phyloP scores from a whole-genome alignment of 2,329 filamentous ascomycete species.

The Arachnomyces sp. region DNA sequence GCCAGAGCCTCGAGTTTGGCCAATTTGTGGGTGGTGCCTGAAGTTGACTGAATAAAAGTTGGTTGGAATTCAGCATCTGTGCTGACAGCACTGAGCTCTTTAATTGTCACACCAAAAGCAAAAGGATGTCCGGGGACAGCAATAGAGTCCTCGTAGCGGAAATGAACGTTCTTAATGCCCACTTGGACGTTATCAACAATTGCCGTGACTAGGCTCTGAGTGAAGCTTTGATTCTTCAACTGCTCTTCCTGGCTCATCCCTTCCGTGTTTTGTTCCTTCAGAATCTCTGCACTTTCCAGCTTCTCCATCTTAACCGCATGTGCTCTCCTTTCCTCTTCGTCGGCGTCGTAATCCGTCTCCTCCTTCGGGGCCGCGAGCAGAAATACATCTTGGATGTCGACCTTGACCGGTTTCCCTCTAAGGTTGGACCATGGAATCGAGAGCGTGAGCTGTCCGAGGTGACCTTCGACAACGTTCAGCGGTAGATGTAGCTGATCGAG shows the following conservation, averaged over 20 bases:
- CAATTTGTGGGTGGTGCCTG: slow-evolving; percentile 80
- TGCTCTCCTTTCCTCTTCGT: slow-evolving; percentile 78
- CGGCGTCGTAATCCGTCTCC: slow-evolving; percentile 84
- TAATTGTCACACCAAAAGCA: slow-evolving; percentile 80
- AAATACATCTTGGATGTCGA: slow-evolving; percentile 95
- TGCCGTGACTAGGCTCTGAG: slow-evolving; percentile 85
- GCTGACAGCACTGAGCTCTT: slow-evolving; percentile 94
- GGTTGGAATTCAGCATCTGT: slow-evolving; percentile 93
- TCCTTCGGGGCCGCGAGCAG: slow-evolving; percentile 91
- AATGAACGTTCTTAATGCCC: slow-evolving; percentile 94
- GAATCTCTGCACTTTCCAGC: slow-evolving; percentile 86
- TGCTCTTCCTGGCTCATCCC: slow-evolving; percentile 92
- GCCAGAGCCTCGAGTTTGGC: slow-evolving; percentile 83
- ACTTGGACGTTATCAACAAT: slow-evolving; percentile 98
- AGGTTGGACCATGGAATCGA: slow-evolving; percentile 97
- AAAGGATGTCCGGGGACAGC: slow-evolving; percentile 93
- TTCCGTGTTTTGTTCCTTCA: slow-evolving; percentile 87
- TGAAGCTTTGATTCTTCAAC: slow-evolving; percentile 96
- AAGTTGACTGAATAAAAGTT: slow-evolving; percentile 86
- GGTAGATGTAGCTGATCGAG: slow-evolving; percentile 95
- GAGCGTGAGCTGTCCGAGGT: slow-evolving; percentile 83
- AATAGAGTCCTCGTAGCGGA: slow-evolving; percentile 96
- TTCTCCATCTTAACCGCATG: slow-evolving; percentile 99
- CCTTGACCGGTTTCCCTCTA: slow-evolving; percentile 83
- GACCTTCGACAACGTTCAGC: slow-evolving; percentile 91